phyloP scores from a whole-genome alignment of 352 stramenopile species.

The Aphanomyces stellatus region DNA sequence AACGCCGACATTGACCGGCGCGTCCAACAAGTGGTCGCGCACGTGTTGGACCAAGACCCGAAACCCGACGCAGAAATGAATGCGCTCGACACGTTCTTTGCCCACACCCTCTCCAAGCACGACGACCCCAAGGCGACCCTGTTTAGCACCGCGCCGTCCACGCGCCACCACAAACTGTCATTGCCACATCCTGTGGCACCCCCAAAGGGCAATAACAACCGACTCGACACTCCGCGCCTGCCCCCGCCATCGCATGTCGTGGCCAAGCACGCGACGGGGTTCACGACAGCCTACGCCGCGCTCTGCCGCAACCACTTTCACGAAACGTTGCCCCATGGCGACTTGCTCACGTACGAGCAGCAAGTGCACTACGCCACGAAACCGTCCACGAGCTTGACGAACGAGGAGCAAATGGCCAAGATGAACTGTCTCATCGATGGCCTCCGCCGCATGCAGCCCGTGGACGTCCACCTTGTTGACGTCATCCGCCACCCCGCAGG shows the following conservation, averaged over 20 bases:
- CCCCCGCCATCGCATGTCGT: too few species aligned
- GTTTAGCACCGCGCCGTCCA: neutral
- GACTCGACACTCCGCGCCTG: too few species aligned
- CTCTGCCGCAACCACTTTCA: constrained; percentile 14
- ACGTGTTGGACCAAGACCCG: neutral
- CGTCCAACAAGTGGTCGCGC: neutral
- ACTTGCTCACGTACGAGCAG: constrained; percentile 19
- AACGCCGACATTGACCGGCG: constrained; percentile 5
- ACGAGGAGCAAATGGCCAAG: constrained; percentile 7
- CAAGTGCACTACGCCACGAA: constrained; percentile 14
- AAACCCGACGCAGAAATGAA: neutral
- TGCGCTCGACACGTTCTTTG: constrained; percentile 13
- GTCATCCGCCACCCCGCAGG: neutral
- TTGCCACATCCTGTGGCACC: neutral
- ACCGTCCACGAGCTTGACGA: neutral
- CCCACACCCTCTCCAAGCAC: neutral
- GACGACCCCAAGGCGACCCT: neutral
- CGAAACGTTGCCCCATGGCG: constrained; percentile 16
- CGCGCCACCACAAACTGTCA: neutral
- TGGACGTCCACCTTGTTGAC: neutral
- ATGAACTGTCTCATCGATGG: constrained; percentile 14
- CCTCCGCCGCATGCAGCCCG: neutral
- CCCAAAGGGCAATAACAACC: neutral
- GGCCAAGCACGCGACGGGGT: neutral
- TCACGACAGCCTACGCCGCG: constrained; percentile 9